A percentile compares a stretch with the other conserved stretches of the same genome.
Evolutionary conservation across 1,284 basidiomycete species (phyloP).

Genomic region (Apiotrichum mycotoxinovorans): DNA sequence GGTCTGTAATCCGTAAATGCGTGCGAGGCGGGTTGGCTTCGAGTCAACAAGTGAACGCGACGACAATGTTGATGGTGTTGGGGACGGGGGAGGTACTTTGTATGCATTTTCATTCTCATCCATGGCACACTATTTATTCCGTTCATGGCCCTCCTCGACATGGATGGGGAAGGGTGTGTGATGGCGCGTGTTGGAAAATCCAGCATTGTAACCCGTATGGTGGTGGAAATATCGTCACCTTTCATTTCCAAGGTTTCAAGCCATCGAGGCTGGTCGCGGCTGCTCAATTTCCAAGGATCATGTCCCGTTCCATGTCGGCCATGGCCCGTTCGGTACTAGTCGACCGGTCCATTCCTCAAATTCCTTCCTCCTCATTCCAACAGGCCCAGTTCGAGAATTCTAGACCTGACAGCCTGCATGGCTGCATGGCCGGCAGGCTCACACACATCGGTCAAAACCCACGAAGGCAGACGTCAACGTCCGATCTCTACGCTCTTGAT

Average conservation of each 20-base stretch:
- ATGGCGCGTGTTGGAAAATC: neutral
- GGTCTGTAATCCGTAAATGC: too few relatives aligned
- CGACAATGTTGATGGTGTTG: too few relatives aligned
- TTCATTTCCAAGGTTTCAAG: neutral
- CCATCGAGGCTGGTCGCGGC: too few relatives aligned
- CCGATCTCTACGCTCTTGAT: neutral
- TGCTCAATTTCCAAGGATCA: slow-evolving; percentile 7
- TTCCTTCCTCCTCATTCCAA: too few relatives aligned
- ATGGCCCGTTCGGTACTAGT: neutral
- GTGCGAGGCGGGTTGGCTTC: too few relatives aligned
- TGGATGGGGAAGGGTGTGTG: neutral
- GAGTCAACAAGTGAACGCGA: too few relatives aligned
- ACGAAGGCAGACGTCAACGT: neutral
- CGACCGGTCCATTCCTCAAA: too few relatives aligned
- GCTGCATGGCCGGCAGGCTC: neutral
- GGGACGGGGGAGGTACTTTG: too few relatives aligned
- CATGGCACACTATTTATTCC: neutral
- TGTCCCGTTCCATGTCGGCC: neutral
- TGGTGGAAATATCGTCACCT: neutral
- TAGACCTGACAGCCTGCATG: too few relatives aligned
- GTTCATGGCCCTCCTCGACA: neutral
- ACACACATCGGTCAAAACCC: neutral
- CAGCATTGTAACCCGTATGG: neutral
- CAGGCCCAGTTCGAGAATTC: too few relatives aligned
- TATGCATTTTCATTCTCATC: too few relatives aligned